Conservation (phyloP, 352 stramenopile genomes). For the Phytophthora idaei region DNA sequence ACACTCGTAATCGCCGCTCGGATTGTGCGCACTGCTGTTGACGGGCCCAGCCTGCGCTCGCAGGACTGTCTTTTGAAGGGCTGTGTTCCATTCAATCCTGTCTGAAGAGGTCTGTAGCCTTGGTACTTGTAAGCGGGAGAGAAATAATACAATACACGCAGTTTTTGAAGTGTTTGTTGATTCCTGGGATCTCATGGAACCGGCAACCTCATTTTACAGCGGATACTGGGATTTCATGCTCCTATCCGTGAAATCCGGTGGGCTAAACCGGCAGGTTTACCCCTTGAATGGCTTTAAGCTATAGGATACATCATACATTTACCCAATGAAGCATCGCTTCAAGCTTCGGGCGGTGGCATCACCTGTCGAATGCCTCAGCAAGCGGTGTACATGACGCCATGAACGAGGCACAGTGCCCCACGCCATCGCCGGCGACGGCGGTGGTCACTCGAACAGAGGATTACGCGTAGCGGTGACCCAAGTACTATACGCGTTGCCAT, state of each 20-base stretch:
- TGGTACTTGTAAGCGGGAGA: slow-evolving; percentile 1
- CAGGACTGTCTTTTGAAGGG: too few relatives aligned
- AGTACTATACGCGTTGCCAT: slow-evolving; percentile 2
- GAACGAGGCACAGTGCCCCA: slow-evolving; percentile 1
- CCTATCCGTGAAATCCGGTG: too few relatives aligned
- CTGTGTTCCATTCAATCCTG: neutral
- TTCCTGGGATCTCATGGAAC: slow-evolving; percentile 21
- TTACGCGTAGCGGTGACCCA: neutral
- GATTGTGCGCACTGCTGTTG: slow-evolving; percentile 3
- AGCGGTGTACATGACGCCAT: slow-evolving; percentile 1
- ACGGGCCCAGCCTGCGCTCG: neutral
- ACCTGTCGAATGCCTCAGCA: neutral
- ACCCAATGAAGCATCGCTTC: too few relatives aligned
- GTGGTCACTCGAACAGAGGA: neutral
- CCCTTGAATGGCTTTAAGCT: too few relatives aligned
- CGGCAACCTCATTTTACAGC: neutral
- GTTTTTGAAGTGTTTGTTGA: neutral
- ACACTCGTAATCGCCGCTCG: slow-evolving; percentile 13
- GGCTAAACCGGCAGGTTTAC: too few relatives aligned
- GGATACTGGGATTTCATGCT: slow-evolving; percentile 11
- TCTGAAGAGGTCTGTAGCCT: neutral
- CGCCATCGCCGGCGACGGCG: slow-evolving; percentile 6
- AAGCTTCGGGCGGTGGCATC: neutral
- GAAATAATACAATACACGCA: neutral
- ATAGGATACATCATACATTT: too few relatives aligned